These are phyloP conservation scores for Urtica urens DNA, from an alignment of 306 rosid species.

Conservation along the genomic window DNA sequence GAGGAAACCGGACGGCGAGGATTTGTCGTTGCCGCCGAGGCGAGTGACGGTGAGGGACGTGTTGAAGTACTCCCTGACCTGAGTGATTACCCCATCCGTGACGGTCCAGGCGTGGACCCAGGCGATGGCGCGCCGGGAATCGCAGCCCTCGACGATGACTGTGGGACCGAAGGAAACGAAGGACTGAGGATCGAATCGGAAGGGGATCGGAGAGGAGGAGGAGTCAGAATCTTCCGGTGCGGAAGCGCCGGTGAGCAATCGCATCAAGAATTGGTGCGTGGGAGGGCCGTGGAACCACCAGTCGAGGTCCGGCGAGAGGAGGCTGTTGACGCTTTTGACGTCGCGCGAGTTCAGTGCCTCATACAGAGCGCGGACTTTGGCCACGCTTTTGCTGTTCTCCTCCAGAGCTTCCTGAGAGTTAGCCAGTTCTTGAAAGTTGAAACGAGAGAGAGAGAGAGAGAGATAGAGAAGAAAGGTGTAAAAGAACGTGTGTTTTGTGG, in stretches of 20 bases:
- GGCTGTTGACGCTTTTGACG: slow-evolving; percentile 48
- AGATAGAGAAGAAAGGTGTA: not conserved
- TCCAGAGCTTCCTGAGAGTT: slow-evolving; percentile 45
- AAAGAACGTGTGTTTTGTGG: not conserved
- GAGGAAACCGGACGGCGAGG: slow-evolving; percentile 2
- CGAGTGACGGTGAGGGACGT: slow-evolving; percentile 85
- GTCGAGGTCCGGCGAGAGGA: slow-evolving; percentile 74
- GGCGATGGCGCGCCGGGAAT: slow-evolving; percentile 32
- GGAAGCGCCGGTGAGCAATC: slow-evolving; percentile 52
- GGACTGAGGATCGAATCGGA: slow-evolving; percentile 47
- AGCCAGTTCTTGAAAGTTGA: slow-evolving; percentile 62
- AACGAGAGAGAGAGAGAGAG: not conserved
- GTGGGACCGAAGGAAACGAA: slow-evolving; percentile 49
- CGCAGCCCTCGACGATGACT: slow-evolving; percentile 79
- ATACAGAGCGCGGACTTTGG: slow-evolving; percentile 48
- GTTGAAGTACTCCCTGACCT: slow-evolving; percentile 81
- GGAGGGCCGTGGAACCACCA: slow-evolving; percentile 99
- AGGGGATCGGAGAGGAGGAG: slow-evolving; percentile 9
- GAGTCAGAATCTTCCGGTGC: slow-evolving; percentile 7
- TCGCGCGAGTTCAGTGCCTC: slow-evolving; percentile 66
- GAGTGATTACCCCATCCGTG: slow-evolving; percentile 76
- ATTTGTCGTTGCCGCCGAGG: slow-evolving; percentile 17
- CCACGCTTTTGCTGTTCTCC: slow-evolving; percentile 53
- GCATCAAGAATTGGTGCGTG: slow-evolving; percentile 49
- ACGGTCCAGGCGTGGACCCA: slow-evolving; percentile 95